Conservation (phyloP, 2,329 filamentous ascomycete species). For the Alternaria sp. region DNA sequence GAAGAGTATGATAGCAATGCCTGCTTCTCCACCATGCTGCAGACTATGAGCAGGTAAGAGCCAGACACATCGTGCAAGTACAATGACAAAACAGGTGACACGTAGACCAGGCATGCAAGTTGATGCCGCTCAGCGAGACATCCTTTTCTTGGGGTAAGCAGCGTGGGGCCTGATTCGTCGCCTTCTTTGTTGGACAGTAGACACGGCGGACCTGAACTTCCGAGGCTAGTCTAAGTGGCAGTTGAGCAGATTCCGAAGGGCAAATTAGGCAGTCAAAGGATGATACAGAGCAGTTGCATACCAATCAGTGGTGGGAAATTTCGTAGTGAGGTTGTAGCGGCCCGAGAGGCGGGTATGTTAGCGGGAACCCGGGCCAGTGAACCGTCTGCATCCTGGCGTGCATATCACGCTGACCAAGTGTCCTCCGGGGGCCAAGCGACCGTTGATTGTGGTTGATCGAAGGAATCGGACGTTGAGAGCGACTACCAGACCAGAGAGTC, state of each 20-base stretch:
- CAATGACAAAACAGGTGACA: constrained; percentile 29
- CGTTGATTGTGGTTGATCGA: constrained; percentile 25
- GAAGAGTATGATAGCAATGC: constrained; percentile 23
- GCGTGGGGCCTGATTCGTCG: constrained; percentile 36
- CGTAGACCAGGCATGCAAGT: constrained; percentile 34
- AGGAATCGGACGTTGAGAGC: not conserved
- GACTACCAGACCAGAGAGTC: constrained; percentile 6
- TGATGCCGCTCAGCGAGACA: constrained; percentile 27
- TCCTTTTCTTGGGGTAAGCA: constrained; percentile 31
- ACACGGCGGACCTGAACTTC: constrained; percentile 48
- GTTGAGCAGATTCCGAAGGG: constrained; percentile 21
- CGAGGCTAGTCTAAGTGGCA: constrained; percentile 39
- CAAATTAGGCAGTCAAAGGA: constrained; percentile 29
- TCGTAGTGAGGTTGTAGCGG: constrained; percentile 34
- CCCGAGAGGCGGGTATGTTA: constrained; percentile 40
- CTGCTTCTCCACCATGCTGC: constrained; percentile 19
- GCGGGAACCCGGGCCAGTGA: constrained; percentile 42
- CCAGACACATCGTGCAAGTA: constrained; percentile 29
- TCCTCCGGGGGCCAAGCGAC: constrained; percentile 32
- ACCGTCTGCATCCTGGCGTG: constrained; percentile 28
- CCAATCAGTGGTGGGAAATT: constrained; percentile 49
- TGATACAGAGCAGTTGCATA: constrained; percentile 7
- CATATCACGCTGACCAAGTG: constrained; percentile 33
- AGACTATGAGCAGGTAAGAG: constrained; percentile 19
- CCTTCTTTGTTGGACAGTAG: constrained; percentile 28